Percentiles rank a stretch among this genome's conserved stretches.
Evolutionary conservation across 1,139 yeast species (phyloP).

Genomic region (Spathaspora jeffriesii): DNA sequence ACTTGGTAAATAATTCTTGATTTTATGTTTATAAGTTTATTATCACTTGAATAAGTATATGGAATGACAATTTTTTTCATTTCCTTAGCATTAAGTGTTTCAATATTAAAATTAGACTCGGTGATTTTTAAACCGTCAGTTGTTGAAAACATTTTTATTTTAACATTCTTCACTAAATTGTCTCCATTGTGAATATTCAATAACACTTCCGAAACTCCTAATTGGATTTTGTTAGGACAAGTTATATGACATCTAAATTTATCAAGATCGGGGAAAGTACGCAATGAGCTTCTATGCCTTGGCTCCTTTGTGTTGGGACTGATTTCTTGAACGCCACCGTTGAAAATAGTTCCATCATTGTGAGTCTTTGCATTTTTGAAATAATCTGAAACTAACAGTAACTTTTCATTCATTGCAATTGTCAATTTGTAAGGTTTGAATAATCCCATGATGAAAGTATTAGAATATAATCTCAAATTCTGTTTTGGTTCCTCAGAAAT

Average conservation of each 20-base stretch:
- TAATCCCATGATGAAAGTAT: constrained; percentile 24
- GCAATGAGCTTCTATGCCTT: neutral
- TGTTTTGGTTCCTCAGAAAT: constrained; percentile 13
- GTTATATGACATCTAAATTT: constrained; percentile 25
- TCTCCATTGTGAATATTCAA: constrained; percentile 23
- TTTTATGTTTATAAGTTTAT: constrained; percentile 25
- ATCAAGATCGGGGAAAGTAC: constrained; percentile 14
- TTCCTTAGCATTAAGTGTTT: constrained; percentile 19
- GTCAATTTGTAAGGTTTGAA: constrained; percentile 22
- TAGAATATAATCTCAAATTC: constrained; percentile 21
- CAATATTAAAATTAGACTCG: constrained; percentile 17
- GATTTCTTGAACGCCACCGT: constrained; percentile 8
- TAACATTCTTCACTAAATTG: constrained; percentile 14
- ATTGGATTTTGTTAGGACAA: constrained; percentile 16
- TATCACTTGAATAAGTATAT: constrained; percentile 25
- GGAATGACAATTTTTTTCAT: constrained; percentile 19
- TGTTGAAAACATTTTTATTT: constrained; percentile 15
- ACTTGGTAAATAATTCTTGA: constrained; percentile 32
- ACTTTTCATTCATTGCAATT: constrained; percentile 21
- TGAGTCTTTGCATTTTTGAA: neutral
- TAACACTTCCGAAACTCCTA: constrained; percentile 22
- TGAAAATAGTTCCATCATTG: constrained; percentile 1
- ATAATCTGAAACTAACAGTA: constrained; percentile 15
- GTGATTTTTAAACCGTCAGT: constrained; percentile 18
- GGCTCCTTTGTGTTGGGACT: neutral